Base-by-base conservation (phyloP, 106 monocot species). In the Triglochin maritima region DNA sequence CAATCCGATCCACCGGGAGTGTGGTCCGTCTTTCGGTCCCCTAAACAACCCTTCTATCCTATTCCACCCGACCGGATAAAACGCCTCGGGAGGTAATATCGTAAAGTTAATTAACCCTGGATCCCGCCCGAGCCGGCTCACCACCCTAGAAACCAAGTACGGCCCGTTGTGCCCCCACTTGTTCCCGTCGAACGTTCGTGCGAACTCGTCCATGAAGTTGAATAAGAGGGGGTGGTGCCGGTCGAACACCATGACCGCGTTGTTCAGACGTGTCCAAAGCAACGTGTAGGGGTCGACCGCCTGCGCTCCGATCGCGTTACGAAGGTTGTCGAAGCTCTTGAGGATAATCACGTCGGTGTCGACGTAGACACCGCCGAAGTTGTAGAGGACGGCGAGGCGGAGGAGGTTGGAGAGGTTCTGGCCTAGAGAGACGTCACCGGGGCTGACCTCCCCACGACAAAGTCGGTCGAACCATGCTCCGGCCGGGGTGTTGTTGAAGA, bases 81-180 rank as follows among this genome's bases (percentile, higher is more conserved):
- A 94, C 9, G 87, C 86, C 44, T 65, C 2, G 47, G 82, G 86
- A 11, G 82, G 82, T 69, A 85, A 42, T 10, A 87, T 81, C 4
- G 51, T 72, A 57, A 89, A 72, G 8, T 79, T 43, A 51, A 70
- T 15, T 11, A 46, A 72, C 12, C 83, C 73, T 7, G 46, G 59
- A 12, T 47, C 13, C 6, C 72, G 69, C 5, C 1, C 14, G 71
- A 80, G 59, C 72, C 86, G 81, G 60, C 14, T 57, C 44, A 56
- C 84, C 57, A 89, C 87, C 63, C 53, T 92, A 75, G 87, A 87
- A 4, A 87, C 85, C 3, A 92, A 75, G 72, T 92, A 92, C 15
- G 87, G 92, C 15, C 92, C 92, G 59, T 94, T 92, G 73, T 92
- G 76, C 1, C 92, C 87, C 94, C 94, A 94, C 69, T 71, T 94